These are phyloP conservation scores for Nemania sp. DNA, from an alignment of 2,329 filamentous ascomycete species.

Conservation along the genomic window DNA sequence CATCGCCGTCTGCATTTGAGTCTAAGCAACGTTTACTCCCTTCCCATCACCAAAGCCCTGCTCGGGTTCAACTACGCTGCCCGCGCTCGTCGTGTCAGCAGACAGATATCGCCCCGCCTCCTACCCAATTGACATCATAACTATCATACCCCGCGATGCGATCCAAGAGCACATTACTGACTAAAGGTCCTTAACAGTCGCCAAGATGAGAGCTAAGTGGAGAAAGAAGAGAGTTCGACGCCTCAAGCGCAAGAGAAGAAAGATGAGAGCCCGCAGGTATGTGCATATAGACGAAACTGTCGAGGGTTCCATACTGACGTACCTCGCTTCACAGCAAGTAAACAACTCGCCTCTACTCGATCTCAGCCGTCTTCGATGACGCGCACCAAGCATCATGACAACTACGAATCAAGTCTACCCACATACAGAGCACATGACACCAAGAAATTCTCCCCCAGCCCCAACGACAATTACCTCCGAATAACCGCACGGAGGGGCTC, in stretches of 20 bases:
- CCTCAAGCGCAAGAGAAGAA: slow-evolving; percentile 99
- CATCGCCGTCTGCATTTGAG: neutral
- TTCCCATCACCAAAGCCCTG: neutral
- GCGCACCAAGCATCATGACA: slow-evolving; percentile 52
- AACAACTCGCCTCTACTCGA: slow-evolving; percentile 57
- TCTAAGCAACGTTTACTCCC: neutral
- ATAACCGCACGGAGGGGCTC: slow-evolving; percentile 23
- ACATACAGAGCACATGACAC: slow-evolving; percentile 50
- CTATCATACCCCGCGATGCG: neutral
- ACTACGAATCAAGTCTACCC: slow-evolving; percentile 47
- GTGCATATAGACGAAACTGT: slow-evolving; percentile 53
- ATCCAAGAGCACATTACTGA: slow-evolving; percentile 35
- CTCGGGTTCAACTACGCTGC: slow-evolving; percentile 3
- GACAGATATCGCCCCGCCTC: slow-evolving; percentile 29
- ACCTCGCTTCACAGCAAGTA: slow-evolving; percentile 54
- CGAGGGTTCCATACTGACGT: slow-evolving; percentile 2
- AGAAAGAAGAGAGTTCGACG: slow-evolving; percentile 99
- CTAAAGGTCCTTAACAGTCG: slow-evolving; percentile 39
- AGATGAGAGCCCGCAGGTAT: slow-evolving; percentile 98
- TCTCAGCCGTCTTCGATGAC: slow-evolving; percentile 53
- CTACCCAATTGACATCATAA: slow-evolving; percentile 27
- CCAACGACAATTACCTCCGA: slow-evolving; percentile 14
- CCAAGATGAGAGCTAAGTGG: slow-evolving; percentile 95
- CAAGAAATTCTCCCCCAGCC: slow-evolving; percentile 25
- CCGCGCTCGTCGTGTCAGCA: slow-evolving; percentile 1